phyloP scores from a whole-genome alignment of 257 asterid species.

The Solanum clarkiae region DNA sequence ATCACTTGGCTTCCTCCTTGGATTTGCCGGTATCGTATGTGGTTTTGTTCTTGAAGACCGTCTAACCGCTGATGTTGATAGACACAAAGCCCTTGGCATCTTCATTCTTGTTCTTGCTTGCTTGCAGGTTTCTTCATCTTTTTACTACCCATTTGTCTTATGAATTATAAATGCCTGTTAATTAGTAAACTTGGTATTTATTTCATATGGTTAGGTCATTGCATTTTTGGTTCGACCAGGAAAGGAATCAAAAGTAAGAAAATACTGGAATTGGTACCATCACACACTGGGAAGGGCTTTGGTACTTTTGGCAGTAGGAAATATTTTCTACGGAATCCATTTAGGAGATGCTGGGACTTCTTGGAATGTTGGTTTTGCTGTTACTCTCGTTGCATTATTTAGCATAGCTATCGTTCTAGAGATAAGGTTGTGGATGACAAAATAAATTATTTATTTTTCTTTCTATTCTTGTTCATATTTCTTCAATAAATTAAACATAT shows the following conservation, averaged over 20 bases:
- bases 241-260: conserved; percentile 52
- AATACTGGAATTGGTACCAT: conserved; percentile 95
- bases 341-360: conserved; percentile 40
- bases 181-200: background rate
- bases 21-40: conserved; percentile 47
- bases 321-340: conserved; percentile 76
- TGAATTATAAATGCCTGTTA: background rate
- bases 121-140: conserved; percentile 47
- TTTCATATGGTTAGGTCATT: conserved; percentile 27
- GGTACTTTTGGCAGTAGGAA: conserved; percentile 45
- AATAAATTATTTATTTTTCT: background rate
- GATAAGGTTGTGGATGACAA: conserved; percentile 32
- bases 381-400: conserved; percentile 33
- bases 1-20: conserved; percentile 45
- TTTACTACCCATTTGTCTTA: background rate
- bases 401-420: conserved; percentile 31
- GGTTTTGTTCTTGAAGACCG: conserved; percentile 62
- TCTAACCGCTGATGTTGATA: conserved; percentile 20
- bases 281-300: conserved; percentile 40
- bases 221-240: conserved; percentile 69
- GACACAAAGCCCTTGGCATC: conserved; percentile 72
- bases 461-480: background rate
- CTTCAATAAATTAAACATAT: background rate
- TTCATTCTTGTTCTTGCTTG: conserved; percentile 53
- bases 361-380: conserved; percentile 78